Evolutionary conservation across 2,329 filamentous ascomycete species (phyloP), one percentile per base, ranked within the genome.

Genomic region (Pseudopyricularia cyperi): DNA sequence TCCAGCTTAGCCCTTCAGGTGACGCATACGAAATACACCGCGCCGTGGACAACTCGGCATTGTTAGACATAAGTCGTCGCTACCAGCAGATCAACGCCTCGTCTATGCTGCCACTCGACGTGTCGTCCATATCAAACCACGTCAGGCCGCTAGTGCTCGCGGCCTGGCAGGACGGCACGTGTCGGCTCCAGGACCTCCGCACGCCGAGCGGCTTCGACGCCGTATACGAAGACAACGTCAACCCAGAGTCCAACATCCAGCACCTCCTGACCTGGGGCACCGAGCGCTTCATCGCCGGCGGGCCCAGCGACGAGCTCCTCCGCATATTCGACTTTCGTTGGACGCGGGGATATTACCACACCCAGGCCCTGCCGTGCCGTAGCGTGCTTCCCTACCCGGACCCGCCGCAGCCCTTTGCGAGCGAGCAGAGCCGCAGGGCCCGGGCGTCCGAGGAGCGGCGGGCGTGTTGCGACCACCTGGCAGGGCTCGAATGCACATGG

Each of bases 301-400:
- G 69, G 57, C 71, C 70, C 34, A 63, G 65, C 15, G 65, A 66
- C 4, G 63, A 69, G 0, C 65, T 67, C 9, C 55, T 80, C 52
- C 72, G 74, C 51, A 61, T 78, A 32, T 79, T 79, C 54, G 76
- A 80, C 64, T 75, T 76, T 52, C 74, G 76, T 11, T 74, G 71
- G 63, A 61, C 69, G 0, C 72, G 63, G 55, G 56, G 63, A 3
- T 79, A 79, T 56, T 62, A 71, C 52, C 70, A 79, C 62, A 73
- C 72, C 3, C 64, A 68, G 3, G 71, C 67, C 4, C 63, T 77
- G 11, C 66, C 73, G 0, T 80, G 76, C 58, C 65, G 68, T 6
- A 54, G 51, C 7, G 55, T 60, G 4, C 53, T 53, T 6, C 73
- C 74, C 0, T 65, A 59, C 54, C 69, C 65, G 32, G 42, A n/a